Percentiles rank a stretch among this genome's conserved stretches.
Evolutionary conservation across 345 rosid genomes (phyloP).

Genomic region (Syzygium jambos): DNA sequence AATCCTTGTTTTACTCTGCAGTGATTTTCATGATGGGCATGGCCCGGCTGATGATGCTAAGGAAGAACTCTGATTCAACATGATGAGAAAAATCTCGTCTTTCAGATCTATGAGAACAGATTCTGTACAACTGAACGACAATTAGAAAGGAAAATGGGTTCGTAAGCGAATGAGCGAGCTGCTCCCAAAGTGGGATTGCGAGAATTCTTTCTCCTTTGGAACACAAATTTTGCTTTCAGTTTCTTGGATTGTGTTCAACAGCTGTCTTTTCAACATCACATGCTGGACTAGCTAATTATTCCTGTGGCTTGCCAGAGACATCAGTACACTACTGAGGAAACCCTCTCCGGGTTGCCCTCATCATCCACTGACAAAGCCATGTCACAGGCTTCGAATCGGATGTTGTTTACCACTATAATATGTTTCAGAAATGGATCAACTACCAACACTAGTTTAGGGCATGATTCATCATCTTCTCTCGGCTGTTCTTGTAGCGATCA

Average conservation of each 20-base stretch:
- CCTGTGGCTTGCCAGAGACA: not conserved
- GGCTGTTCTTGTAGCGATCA: not conserved
- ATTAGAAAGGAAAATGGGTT: not conserved
- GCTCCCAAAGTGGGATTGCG: not conserved
- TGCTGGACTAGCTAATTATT: not conserved
- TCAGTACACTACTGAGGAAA: not conserved
- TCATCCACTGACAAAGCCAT: not conserved
- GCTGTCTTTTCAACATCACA: not conserved
- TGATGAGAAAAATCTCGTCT: not conserved
- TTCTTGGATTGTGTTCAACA: not conserved
- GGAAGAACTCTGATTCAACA: constrained; percentile 28
- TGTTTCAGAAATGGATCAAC: not conserved
- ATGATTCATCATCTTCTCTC: not conserved
- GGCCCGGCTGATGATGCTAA: constrained; percentile 5
- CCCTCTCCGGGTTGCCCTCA: not conserved
- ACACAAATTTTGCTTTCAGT: not conserved
- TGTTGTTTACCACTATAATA: not conserved
- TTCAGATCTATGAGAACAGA: not conserved
- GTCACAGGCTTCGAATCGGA: not conserved
- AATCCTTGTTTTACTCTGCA: constrained; percentile 8
- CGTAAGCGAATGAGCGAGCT: not conserved
- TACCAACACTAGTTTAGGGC: not conserved
- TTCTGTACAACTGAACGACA: not conserved
- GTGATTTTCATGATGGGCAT: constrained; percentile 6
- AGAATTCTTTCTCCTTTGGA: not conserved